Evolutionary conservation across 2,329 filamentous ascomycete species (phyloP), one percentile per base, ranked within the genome.

Genomic region (Fusarium nanum): DNA sequence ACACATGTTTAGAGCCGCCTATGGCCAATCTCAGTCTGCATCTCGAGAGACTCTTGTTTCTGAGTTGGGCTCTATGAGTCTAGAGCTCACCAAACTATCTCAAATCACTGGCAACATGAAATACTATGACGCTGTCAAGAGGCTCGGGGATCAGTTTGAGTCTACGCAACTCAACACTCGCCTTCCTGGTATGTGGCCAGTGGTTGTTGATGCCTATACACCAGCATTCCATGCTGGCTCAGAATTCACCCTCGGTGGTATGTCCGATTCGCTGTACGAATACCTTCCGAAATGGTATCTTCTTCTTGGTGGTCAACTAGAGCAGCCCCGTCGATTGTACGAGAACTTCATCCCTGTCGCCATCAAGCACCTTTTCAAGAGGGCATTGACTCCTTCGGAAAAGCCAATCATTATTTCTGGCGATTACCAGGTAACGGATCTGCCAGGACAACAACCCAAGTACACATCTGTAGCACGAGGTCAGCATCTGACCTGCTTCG

Each of bases 251-350:
- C 81, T 88, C 5, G 87, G 86, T 46, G 86, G 83, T 40, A 86
- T 86, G 83, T 83, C 85, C 6, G 87, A 89, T 73, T 88, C 86
- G 16, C 77, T 87, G 3, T 89, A 88, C 67, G 87, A 89, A 74
- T 95, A 94, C 76, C 86, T 93, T 65, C 84, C 87, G 2, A 82
- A 93, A 76, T 85, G 91, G 78, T 86, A 90, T 73, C 81, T 91
- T 45, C 82, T 93, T 10, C 84, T 93, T 1, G 89, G 89, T 23
- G 91, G 91, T n/a, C 65, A 73, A 20, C 76, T 82, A 30, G 74
- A 76, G 22, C 74, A 76, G 32, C 73, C 74, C 20, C 72, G 72
- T 22, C 57, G 60, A 16, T 75, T 78, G 48, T 83, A 83, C 55
- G 78, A 80, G 60, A 72, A 73, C 23, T 81, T 83, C 73, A 78